A percentile compares a stretch with the other conserved stretches of the same genome.
Evolutionary conservation across 164 flowering plant genomes (phyloP).

Genomic region (Berberis vulgaris): DNA sequence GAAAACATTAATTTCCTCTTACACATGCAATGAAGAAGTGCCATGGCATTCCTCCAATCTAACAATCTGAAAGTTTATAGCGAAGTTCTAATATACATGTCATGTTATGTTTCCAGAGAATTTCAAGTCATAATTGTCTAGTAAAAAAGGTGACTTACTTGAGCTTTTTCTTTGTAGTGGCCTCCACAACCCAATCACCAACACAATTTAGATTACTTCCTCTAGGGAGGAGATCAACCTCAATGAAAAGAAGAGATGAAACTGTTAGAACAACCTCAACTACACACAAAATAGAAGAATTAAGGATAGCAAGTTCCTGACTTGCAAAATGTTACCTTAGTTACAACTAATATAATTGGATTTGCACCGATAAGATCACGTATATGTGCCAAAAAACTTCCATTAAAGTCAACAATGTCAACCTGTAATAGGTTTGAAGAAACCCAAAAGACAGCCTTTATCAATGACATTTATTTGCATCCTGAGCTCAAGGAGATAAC

Average conservation of each 20-base stretch:
- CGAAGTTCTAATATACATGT: background rate
- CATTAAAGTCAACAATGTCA: conserved; percentile 96
- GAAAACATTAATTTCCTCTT: too few relatives aligned
- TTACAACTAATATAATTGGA: conserved; percentile 87
- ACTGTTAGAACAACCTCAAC: background rate
- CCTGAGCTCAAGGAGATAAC: background rate
- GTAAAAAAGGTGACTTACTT: conserved; percentile 44
- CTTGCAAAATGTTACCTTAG: conserved; percentile 52
- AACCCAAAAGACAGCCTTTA: conserved; percentile 2
- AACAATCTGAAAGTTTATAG: background rate
- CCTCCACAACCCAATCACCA: conserved; percentile 98
- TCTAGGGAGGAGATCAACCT: conserved; percentile 97
- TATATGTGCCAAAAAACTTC: conserved; percentile 86
- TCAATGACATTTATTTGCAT: background rate
- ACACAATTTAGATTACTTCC: conserved; percentile 90
- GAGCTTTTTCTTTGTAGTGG: conserved; percentile 80
- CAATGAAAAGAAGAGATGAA: conserved; percentile 7
- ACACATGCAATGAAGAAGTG: too few relatives aligned
- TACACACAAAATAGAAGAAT: background rate
- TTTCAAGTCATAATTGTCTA: background rate
- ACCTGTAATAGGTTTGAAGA: conserved; percentile 38
- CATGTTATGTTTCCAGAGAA: background rate
- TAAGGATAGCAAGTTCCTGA: background rate
- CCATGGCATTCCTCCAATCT: background rate
- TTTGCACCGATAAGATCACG: conserved; percentile 97